phyloP scores from a whole-genome alignment of 2,329 filamentous ascomycete genomes.

The Massarina eburnea region DNA sequence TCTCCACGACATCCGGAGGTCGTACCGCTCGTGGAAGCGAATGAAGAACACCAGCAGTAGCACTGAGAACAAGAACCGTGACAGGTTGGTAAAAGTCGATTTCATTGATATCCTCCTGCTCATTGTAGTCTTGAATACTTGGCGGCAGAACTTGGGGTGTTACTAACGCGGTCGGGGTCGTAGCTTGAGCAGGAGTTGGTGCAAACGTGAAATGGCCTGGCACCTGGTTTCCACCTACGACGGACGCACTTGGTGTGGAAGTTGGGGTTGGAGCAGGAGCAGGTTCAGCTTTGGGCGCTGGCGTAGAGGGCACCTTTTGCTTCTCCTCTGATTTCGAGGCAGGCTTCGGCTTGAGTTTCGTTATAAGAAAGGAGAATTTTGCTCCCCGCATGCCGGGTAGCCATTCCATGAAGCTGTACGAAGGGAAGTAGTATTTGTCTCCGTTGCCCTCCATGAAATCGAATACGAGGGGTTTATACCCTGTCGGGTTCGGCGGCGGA shows the following conservation, averaged over 20 bases:
- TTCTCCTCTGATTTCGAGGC: conserved; percentile 41
- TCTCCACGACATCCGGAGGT: conserved; percentile 39
- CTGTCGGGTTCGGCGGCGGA: conserved; percentile 45
- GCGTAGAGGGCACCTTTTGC: conserved; percentile 32
- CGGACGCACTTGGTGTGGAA: conserved; percentile 6
- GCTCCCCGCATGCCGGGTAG: conserved; percentile 62
- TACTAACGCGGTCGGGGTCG: conserved; percentile 7
- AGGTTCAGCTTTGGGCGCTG: conserved; percentile 18
- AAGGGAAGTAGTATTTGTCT: conserved; percentile 78
- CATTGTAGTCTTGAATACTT: conserved; percentile 41
- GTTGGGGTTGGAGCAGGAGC: conserved; percentile 4
- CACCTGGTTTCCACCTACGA: conserved; percentile 1
- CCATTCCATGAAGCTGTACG: conserved; percentile 74
- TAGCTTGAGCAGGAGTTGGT: conserved; percentile 10
- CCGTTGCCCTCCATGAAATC: conserved; percentile 52
- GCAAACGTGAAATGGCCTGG: neutral
- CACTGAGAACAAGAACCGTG: conserved; percentile 61
- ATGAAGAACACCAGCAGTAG: conserved; percentile 55
- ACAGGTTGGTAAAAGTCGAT: conserved; percentile 68
- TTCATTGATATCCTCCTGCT: conserved; percentile 48
- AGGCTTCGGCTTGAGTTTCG: conserved; percentile 60
- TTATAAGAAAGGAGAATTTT: conserved; percentile 75
- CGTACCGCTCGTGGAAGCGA: conserved; percentile 60
- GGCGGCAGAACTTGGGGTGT: conserved; percentile 28
- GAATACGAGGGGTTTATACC: conserved; percentile 44